Evolutionary conservation across 805 yeast genomes (phyloP).

Genomic region (Kodamaea neixiangensis): DNA sequence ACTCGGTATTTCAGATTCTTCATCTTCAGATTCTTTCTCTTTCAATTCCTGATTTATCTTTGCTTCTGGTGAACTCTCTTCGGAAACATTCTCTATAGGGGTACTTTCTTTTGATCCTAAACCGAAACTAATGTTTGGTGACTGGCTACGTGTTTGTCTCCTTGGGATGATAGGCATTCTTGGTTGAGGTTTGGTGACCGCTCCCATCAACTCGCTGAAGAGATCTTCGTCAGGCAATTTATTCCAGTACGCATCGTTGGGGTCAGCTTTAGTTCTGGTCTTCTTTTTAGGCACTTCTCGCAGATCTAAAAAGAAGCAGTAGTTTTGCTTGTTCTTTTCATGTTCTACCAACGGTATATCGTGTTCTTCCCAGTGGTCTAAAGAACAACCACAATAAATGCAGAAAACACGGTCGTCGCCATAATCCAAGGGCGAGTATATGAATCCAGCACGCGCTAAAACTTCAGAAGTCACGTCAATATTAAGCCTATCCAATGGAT

Average conservation of each 20-base stretch:
- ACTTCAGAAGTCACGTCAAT: slow-evolving; percentile 5
- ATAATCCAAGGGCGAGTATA: slow-evolving; percentile 31
- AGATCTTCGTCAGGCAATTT: slow-evolving; percentile 24
- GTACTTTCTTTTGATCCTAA: neutral
- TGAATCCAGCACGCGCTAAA: slow-evolving; percentile 49
- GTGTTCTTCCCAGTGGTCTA: slow-evolving; percentile 55
- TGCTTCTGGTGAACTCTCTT: neutral
- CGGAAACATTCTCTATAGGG: neutral
- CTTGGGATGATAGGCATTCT: slow-evolving; percentile 3
- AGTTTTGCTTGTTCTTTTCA: slow-evolving; percentile 11
- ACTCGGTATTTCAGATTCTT: neutral
- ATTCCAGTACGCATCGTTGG: slow-evolving; percentile 27
- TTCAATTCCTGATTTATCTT: neutral
- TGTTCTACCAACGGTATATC: slow-evolving; percentile 70
- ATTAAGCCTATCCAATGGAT: slow-evolving; percentile 6
- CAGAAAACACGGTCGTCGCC: slow-evolving; percentile 38
- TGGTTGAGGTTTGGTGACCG: neutral
- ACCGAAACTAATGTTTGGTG: neutral
- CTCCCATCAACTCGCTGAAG: slow-evolving; percentile 16
- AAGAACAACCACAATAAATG: slow-evolving; percentile 30
- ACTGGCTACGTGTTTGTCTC: neutral
- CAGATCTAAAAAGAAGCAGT: slow-evolving; percentile 31
- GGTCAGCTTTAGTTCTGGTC: slow-evolving; percentile 13
- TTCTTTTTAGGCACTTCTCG: slow-evolving; percentile 1
- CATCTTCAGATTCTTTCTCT: neutral